These are phyloP conservation scores for Chlorella variabilis DNA, from an alignment of 163 green algal genomes.

Conservation along the genomic window DNA sequence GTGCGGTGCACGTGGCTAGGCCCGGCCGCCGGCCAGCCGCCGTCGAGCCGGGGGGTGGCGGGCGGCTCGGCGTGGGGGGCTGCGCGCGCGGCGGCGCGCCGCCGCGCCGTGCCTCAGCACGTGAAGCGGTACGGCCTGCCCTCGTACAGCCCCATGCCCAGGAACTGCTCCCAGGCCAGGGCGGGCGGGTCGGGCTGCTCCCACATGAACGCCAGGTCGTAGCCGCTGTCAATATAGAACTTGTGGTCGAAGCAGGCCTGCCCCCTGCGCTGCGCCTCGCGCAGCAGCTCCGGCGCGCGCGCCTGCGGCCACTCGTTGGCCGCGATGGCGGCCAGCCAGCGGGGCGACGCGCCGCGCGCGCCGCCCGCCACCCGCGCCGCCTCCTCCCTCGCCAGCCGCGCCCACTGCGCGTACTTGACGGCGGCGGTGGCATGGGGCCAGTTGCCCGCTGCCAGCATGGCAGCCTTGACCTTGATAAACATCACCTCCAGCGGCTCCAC, in stretches of 20 bases:
- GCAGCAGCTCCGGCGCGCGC: slow-evolving; percentile 10
- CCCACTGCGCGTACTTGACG: slow-evolving; percentile 47
- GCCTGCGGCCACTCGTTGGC: slow-evolving; percentile 49
- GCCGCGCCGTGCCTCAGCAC: slow-evolving; percentile 27
- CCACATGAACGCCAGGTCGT: slow-evolving; percentile 50
- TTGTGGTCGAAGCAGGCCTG: slow-evolving; percentile 52
- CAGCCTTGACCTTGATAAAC: slow-evolving; percentile 71
- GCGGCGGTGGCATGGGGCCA: slow-evolving; percentile 30
- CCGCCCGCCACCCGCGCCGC: background rate
- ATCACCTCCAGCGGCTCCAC: slow-evolving; percentile 67
- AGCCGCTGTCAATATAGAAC: slow-evolving; percentile 45
- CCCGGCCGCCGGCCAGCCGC: too few species aligned
- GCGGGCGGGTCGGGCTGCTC: slow-evolving; percentile 31
- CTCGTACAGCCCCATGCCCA: slow-evolving; percentile 49
- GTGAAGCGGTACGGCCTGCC: slow-evolving; percentile 51
- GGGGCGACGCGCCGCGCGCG: background rate
- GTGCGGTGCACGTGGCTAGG: too few species aligned
- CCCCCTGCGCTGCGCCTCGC: slow-evolving; percentile 42
- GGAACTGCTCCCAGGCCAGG: slow-evolving; percentile 52
- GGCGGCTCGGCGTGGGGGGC: too few species aligned
- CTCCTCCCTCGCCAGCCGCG: slow-evolving; percentile 12
- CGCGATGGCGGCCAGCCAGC: background rate
- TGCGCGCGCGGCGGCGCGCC: too few species aligned
- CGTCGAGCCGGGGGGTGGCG: too few species aligned
- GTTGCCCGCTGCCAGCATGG: slow-evolving; percentile 47